Conservation (phyloP, 2,329 filamentous ascomycete species). For the Simplicillium aogashimaense region DNA sequence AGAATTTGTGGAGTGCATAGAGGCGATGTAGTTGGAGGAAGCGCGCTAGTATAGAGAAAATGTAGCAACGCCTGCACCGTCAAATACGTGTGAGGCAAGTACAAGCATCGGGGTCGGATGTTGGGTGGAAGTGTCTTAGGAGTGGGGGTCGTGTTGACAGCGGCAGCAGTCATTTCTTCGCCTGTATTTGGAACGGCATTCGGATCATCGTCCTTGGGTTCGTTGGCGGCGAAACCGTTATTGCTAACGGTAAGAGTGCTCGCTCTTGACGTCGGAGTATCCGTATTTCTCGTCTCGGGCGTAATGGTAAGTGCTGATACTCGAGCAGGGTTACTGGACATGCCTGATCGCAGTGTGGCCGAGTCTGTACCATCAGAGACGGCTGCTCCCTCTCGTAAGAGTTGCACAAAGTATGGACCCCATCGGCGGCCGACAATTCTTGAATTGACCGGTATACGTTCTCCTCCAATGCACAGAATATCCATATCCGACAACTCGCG, state of each 20-base stretch:
- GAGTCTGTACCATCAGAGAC: conserved; percentile 65
- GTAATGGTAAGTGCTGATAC: conserved; percentile 85
- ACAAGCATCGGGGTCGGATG: conserved; percentile 74
- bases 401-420: conserved; percentile 92
- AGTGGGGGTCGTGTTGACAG: conserved; percentile 46
- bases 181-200: conserved; percentile 29
- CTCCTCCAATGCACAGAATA: conserved; percentile 81
- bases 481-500: conserved; percentile 96
- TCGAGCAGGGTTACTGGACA: conserved; percentile 48
- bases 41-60: conserved; percentile 84
- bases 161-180: conserved; percentile 29
- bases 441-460: conserved; percentile 89
- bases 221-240: conserved; percentile 14
- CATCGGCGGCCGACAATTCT: conserved; percentile 78
- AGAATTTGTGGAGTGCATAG: conserved; percentile 92
- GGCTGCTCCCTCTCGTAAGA: conserved; percentile 71
- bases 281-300: conserved; percentile 45
- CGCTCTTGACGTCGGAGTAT: conserved; percentile 35
- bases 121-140: conserved; percentile 46
- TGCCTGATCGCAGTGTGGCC: conserved; percentile 60
- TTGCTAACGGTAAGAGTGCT: conserved; percentile 25
- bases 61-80: conserved; percentile 86
- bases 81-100: conserved; percentile 83
- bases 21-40: conserved; percentile 65
- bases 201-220: conserved; percentile 26